Evolutionary conservation across 2,329 filamentous ascomycete genomes (phyloP).

Genomic region (Botrytis fabae): DNA sequence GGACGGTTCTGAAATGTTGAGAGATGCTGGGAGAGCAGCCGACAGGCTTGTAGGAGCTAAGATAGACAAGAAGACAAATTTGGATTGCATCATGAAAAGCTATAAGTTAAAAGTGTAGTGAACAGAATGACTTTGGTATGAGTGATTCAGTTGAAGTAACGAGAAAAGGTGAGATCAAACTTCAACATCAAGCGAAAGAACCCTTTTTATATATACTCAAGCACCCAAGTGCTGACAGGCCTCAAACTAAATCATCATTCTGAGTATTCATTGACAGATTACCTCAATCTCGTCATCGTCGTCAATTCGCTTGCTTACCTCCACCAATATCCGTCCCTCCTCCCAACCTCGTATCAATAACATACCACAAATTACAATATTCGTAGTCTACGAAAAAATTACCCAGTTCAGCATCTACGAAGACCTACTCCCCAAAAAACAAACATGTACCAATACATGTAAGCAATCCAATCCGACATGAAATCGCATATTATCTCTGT

Average conservation of each 20-base stretch:
- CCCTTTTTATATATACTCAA: neutral
- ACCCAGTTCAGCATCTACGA: neutral
- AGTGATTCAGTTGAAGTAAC: neutral
- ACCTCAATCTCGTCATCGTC: neutral
- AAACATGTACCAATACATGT: neutral
- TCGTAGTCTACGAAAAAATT: neutral
- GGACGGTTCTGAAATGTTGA: constrained; percentile 9
- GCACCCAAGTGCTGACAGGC: accelerated
- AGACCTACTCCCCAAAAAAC: neutral
- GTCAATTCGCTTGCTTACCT: neutral
- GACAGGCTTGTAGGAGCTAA: neutral
- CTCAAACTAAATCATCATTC: neutral
- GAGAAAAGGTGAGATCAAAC: neutral
- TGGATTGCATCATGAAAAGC: neutral
- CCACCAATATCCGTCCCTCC: accelerated
- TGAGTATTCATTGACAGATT: neutral
- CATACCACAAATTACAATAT: neutral
- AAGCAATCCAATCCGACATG: no score
- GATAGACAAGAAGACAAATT: neutral
- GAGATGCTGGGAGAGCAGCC: neutral
- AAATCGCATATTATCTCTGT: neutral
- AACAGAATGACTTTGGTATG: neutral
- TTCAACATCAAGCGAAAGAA: neutral
- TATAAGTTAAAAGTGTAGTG: neutral
- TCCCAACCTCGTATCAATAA: neutral